A percentile compares a stretch with the other conserved stretches of the same genome.
Conservation (phyloP, 108 stramenopile species). For the Cyclotella atomus region DNA sequence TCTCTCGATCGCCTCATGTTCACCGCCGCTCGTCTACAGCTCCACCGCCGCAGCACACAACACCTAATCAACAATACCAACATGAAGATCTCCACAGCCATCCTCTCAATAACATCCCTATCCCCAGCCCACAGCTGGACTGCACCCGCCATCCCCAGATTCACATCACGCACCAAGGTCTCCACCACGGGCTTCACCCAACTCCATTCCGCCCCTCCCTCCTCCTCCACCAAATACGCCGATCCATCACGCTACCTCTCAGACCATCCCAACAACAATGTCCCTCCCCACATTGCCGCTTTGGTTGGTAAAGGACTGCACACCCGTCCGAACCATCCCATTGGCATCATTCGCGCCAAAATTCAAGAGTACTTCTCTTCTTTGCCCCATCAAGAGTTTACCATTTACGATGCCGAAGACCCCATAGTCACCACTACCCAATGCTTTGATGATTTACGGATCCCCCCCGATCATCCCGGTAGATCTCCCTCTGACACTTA, state of each 20-base stretch:
- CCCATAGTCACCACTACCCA: slow-evolving; percentile 77
- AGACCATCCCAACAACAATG: slow-evolving; percentile 74
- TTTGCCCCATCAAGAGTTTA: slow-evolving; percentile 28
- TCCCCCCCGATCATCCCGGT: slow-evolving; percentile 92
- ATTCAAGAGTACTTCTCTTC: slow-evolving; percentile 78
- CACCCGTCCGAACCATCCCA: slow-evolving; percentile 62
- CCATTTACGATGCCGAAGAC: slow-evolving; percentile 72
- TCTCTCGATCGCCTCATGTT: too few relatives aligned
- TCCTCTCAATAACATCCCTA: too few relatives aligned
- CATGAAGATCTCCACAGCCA: too few relatives aligned
- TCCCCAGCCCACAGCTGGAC: too few relatives aligned
- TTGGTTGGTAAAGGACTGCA: slow-evolving; percentile 78
- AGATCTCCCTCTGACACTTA: slow-evolving; percentile 91
- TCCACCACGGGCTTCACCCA: too few relatives aligned
- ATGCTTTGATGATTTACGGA: slow-evolving; percentile 80
- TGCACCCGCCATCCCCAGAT: too few relatives aligned
- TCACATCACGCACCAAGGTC: too few relatives aligned
- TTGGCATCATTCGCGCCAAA: slow-evolving; percentile 78
- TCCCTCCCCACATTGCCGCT: slow-evolving; percentile 70
- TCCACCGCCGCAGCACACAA: too few relatives aligned
- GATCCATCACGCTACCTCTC: slow-evolving; percentile 48
- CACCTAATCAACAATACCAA: too few relatives aligned
- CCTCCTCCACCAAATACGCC: slow-evolving; percentile 39
- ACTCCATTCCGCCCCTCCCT: slow-evolving; percentile 24
- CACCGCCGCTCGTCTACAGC: too few relatives aligned